A percentile compares a stretch with the other conserved stretches of the same genome.
Conservation (phyloP, 768 basidiomycete species). For the Kondoa subrosea region DNA sequence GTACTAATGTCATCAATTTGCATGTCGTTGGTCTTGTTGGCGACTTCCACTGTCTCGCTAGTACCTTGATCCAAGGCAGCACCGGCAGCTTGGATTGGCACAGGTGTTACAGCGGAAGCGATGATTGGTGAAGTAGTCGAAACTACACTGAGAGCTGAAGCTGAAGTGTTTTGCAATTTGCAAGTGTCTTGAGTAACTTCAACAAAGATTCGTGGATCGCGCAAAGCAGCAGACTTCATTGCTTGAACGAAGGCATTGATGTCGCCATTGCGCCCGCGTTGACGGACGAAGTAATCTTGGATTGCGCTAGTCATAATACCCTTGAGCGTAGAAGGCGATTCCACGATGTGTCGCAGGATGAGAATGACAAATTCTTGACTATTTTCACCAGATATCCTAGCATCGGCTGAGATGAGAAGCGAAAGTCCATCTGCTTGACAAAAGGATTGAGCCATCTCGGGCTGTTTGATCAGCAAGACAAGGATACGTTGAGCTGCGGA, state of each 20-base stretch:
- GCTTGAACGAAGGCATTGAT: slow-evolving; percentile 54
- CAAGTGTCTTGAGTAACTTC: slow-evolving; percentile 34
- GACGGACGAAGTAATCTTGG: slow-evolving; percentile 53
- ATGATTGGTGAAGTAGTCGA: neutral
- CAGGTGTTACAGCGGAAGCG: neutral
- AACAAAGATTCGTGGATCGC: slow-evolving; percentile 62
- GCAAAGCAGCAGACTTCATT: slow-evolving; percentile 60
- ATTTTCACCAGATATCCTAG: slow-evolving; percentile 41
- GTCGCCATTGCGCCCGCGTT: slow-evolving; percentile 38
- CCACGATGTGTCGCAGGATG: slow-evolving; percentile 80
- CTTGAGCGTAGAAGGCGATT: slow-evolving; percentile 50
- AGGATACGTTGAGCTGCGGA: slow-evolving; percentile 62
- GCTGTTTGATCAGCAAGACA: slow-evolving; percentile 64
- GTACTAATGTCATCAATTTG: slow-evolving; percentile 12
- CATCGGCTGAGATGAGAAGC: slow-evolving; percentile 49
- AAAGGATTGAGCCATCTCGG: slow-evolving; percentile 48
- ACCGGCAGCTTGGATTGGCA: neutral
- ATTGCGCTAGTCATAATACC: slow-evolving; percentile 67
- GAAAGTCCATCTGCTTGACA: slow-evolving; percentile 49
- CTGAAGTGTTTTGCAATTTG: slow-evolving; percentile 1
- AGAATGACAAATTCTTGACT: slow-evolving; percentile 69
- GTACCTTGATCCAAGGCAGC: neutral
- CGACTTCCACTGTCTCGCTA: neutral
- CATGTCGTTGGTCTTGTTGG: slow-evolving; percentile 4
- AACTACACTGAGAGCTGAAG: neutral